phyloP scores from a whole-genome alignment of 805 yeast genomes.

The Metschnikowia matae region DNA sequence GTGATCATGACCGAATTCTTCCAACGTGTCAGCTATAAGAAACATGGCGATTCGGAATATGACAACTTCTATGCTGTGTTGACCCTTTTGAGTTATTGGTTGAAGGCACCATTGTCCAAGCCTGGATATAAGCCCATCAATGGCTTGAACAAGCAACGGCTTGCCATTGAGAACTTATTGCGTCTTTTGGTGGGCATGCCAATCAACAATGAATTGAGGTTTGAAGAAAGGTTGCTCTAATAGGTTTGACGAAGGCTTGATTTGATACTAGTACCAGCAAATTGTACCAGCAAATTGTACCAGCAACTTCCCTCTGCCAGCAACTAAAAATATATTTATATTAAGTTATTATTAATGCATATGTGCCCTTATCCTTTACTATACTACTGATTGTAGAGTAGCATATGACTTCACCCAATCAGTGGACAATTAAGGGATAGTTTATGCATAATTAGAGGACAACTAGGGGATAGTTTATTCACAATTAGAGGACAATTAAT shows the following conservation, averaged over 20 bases:
- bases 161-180: slow-evolving; percentile 85
- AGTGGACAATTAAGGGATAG: too few relatives aligned
- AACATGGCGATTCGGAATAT: slow-evolving; percentile 46
- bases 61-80: slow-evolving; percentile 78
- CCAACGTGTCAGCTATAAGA: slow-evolving; percentile 77
- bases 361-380: too few relatives aligned
- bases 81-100: slow-evolving; percentile 88
- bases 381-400: too few relatives aligned
- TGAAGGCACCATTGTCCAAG: slow-evolving; percentile 92
- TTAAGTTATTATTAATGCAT: too few relatives aligned
- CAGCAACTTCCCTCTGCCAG: too few relatives aligned
- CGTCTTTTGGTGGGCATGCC: slow-evolving; percentile 89
- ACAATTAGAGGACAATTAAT: too few relatives aligned
- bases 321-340: too few relatives aligned
- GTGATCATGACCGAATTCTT: slow-evolving; percentile 87
- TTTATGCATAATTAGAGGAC: too few relatives aligned
- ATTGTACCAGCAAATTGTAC: too few relatives aligned
- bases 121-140: slow-evolving; percentile 88
- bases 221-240: slow-evolving; percentile 76
- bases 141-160: slow-evolving; percentile 92
- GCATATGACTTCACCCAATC: too few relatives aligned
- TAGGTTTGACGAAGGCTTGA: background rate
- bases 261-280: too few relatives aligned
- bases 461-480: too few relatives aligned
- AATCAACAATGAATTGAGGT: slow-evolving; percentile 84